Evolutionary conservation across 345 rosid genomes (phyloP), one percentile per base, ranked within the genome.

Genomic region (Gynandropsis gynandra): DNA sequence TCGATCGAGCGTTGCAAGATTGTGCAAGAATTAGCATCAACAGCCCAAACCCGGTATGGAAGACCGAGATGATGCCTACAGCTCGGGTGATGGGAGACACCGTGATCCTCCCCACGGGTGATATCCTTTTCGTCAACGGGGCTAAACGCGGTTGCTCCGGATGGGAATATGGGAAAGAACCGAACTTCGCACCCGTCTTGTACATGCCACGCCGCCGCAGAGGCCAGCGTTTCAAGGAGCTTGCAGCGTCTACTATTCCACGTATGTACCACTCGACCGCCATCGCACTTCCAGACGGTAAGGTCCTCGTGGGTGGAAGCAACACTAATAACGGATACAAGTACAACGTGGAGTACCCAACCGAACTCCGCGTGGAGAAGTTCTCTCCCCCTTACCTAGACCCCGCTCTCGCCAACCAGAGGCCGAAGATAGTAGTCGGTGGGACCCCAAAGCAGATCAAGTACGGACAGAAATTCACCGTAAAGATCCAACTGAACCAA

Each of bases 41-140:
- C 7, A 67, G 52, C 9, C 34, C 43, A 5, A 49, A 74, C 12
- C 62, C 84, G 0, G 59, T 41, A 0, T 81, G 95, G 95, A 55
- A 58, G 49, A 68, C 59, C 29, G 74, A 69, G 32, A 42, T 15
- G 5, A 84, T 84, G 94, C 94, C 89, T 0, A 45, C 84, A 0
- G 61, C 80, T 16, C 73, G 89, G 11, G 55, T 77, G 0, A 66
- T 79, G 79, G 89, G 89, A 0, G 94, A 84, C 29, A 52, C 69
- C 69, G 59, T 70, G 31, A 20, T 73, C 39, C 75, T 84, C 20
- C 85, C 94, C 0, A 71, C 71, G 0, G 94, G 80, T 10, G 83
- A 79, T 10, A 57, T 77, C 8, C 64, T 84, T 3, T n/a, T 81
- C 12, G 27, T 84, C 1, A 81, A 76, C 4, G 94, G 94, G 0